Evolutionary conservation across 2,329 filamentous ascomycete genomes (phyloP), one percentile per base, ranked within the genome.

Genomic region (Cadophora gregata): DNA sequence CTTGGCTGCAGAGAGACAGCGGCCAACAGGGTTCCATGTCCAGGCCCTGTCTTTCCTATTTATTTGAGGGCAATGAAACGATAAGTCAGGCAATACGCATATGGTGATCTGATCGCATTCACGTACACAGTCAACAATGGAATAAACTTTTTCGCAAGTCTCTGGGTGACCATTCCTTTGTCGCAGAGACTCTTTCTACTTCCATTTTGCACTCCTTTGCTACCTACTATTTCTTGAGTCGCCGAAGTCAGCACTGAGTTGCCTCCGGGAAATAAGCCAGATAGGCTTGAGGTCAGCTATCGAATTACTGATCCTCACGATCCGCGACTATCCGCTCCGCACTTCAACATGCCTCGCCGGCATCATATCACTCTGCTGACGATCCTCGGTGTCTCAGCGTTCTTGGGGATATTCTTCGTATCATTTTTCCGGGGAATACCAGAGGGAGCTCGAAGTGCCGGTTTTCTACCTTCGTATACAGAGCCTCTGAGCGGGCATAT

Each of bases 381-480:
- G 59, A 74, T 89, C 71, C 82, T 83, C 71, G 81, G 88, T 71
- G 80, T 84, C 66, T 78, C 85, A 68, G 83, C 90, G 63, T 83
- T 86, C 73, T 71, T 91, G 65, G 84, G 86, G 48, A 85, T 90
- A 70, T 81, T 86, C 69, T 85, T 88, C 71, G 85, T 88, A 63
- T 82, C 85, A 70, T 77, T 77, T 66, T 76, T 76, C 51, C 67
- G 72, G 8, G 67, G 62, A 24, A 59, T 68, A 33, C 45, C 63
- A 21, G 68, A 74, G 14, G 71, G 68, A 16, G 63, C 66, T n/a
- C 59, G 65, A 55, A 61, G 70, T 66, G 63, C 71, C 9, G 69
- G 73, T 31, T 71, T 69, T 47, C 9, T 65, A 6, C 63, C 64
- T 14, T 66, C 67, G 9, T 67, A 70, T 36, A 62, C 70, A 56